Evolutionary conservation across 768 basidiomycete genomes (phyloP).

Genomic region (Lactarius quietus): DNA sequence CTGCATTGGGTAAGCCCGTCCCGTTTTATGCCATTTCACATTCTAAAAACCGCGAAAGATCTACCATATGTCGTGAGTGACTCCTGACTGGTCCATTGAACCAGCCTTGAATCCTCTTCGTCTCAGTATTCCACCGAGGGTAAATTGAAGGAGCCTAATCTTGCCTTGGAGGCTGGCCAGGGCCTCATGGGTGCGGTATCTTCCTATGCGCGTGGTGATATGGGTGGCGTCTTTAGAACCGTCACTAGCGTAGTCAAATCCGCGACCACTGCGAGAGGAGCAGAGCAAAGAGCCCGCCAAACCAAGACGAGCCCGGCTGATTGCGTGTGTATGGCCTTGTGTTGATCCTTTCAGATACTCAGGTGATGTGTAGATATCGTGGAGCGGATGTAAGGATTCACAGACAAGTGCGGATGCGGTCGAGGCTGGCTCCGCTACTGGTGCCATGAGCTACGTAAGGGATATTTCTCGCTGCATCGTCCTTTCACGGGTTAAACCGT

Average conservation of each 20-base stretch:
- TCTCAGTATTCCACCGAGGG: slow-evolving; percentile 89
- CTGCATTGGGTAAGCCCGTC: slow-evolving; percentile 38
- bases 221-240: slow-evolving; percentile 71
- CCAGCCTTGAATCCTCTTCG: neutral
- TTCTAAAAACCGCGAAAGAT: slow-evolving; percentile 29
- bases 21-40: neutral
- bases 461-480: neutral
- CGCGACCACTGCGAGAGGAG: slow-evolving; percentile 60
- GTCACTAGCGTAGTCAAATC: slow-evolving; percentile 72
- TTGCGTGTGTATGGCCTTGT: slow-evolving; percentile 52
- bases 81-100: neutral
- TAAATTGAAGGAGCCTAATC: slow-evolving; percentile 90
- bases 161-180: slow-evolving; percentile 82
- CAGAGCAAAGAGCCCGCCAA: slow-evolving; percentile 53
- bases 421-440: slow-evolving; percentile 68
- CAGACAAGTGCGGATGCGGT: slow-evolving; percentile 81
- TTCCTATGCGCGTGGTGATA: slow-evolving; percentile 76
- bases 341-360: neutral
- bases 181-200: slow-evolving; percentile 75
- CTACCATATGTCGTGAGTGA: slow-evolving; percentile 35
- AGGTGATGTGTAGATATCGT: slow-evolving; percentile 58
- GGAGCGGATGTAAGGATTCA: slow-evolving; percentile 80
- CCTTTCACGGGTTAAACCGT: neutral
- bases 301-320: slow-evolving; percentile 84
- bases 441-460: slow-evolving; percentile 79